Evolutionary conservation across 495 filamentous ascomycete genomes (phyloP).

Genomic region (Collariella sp.): DNA sequence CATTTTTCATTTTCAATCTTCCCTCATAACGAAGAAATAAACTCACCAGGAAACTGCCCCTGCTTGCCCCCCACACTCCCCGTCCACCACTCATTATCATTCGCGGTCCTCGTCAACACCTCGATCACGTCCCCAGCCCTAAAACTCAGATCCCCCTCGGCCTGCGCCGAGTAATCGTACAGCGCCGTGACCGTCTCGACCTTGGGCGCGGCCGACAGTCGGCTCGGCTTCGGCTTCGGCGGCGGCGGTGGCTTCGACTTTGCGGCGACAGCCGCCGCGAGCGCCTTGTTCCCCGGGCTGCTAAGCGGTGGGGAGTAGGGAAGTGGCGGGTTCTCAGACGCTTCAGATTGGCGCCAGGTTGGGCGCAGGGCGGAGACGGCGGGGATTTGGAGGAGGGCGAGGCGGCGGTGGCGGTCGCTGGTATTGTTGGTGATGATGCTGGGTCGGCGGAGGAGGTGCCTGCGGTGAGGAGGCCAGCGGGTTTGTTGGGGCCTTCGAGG

Average conservation of each 20-base stretch:
- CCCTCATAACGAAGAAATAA: too few relatives aligned
- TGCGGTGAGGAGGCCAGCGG: constrained; percentile 35
- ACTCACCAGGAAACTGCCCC: constrained; percentile 92
- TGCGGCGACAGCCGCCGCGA: constrained; percentile 66
- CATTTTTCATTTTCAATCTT: not conserved
- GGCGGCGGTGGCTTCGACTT: constrained; percentile 66
- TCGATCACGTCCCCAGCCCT: constrained; percentile 85
- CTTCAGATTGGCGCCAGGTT: constrained; percentile 22
- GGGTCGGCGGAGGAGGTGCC: constrained; percentile 25
- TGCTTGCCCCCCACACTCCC: constrained; percentile 66
- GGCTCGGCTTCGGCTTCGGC: constrained; percentile 77
- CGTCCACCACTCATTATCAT: constrained; percentile 96
- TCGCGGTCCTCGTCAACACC: constrained; percentile 67
- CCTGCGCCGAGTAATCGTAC: constrained; percentile 95
- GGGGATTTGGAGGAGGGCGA: not conserved
- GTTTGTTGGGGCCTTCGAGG: constrained; percentile 33
- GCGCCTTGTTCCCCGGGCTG: constrained; percentile 10
- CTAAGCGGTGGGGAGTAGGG: constrained; percentile 45
- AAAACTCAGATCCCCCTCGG: constrained; percentile 91
- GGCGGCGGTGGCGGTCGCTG: not conserved
- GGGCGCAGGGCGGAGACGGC: constrained; percentile 1
- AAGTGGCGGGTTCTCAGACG: constrained; percentile 37
- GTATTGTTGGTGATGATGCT: constrained; percentile 1
- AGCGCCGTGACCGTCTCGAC: constrained; percentile 72
- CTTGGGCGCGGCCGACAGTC: constrained; percentile 54